These are phyloP conservation scores for Zygotorulaspora mrakii DNA, from an alignment of 1,139 yeast genomes.

Conservation along the genomic window DNA sequence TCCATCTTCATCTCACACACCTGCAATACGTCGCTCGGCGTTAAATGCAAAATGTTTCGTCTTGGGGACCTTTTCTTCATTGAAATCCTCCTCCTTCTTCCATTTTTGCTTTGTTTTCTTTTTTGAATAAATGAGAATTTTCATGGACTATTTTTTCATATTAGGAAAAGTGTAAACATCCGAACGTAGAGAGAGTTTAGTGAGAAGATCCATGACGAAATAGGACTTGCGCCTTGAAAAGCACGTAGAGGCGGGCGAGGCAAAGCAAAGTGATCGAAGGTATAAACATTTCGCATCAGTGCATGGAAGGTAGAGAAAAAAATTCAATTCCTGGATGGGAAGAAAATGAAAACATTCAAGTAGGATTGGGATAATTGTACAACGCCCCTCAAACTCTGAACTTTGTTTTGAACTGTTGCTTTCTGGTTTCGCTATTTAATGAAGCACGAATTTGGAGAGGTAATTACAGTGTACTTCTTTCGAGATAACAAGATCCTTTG, in stretches of 20 bases:
- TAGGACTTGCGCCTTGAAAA: neutral
- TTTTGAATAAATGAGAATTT: neutral
- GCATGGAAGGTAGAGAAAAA: neutral
- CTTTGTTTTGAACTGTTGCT: neutral
- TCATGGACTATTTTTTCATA: neutral
- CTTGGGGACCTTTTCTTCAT: neutral
- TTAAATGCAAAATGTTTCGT: too few relatives aligned
- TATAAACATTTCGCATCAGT: neutral
- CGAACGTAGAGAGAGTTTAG: neutral
- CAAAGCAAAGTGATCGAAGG: constrained; percentile 1
- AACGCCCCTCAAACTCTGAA: neutral
- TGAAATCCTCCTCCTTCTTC: neutral
- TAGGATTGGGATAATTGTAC: neutral
- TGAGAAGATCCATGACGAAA: neutral
- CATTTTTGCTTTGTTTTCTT: neutral
- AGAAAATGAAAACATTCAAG: neutral
- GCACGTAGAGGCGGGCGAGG: neutral
- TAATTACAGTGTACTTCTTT: neutral
- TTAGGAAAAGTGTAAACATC: neutral
- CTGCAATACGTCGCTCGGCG: too few relatives aligned
- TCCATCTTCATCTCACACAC: too few relatives aligned
- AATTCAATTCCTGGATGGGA: neutral
- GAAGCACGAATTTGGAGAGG: neutral
- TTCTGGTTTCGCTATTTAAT: neutral
- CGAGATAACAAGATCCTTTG: neutral